Evolutionary conservation across 768 basidiomycete genomes (phyloP).

Genomic region (Rhizopogon sp.): DNA sequence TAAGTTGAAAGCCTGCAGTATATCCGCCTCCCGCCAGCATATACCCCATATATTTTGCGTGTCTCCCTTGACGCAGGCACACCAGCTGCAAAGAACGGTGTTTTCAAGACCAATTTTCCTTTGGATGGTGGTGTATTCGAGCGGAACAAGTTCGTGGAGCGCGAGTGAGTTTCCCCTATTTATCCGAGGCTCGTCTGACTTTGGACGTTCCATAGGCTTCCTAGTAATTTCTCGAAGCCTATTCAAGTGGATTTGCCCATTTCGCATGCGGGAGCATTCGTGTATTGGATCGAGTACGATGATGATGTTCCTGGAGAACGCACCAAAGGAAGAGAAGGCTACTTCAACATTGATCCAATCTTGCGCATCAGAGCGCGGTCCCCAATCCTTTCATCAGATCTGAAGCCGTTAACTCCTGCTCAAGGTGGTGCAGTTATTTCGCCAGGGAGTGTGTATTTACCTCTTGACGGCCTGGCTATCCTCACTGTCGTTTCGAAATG

Average conservation of each 20-base stretch:
- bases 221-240: constrained; percentile 82
- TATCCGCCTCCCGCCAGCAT: constrained; percentile 90
- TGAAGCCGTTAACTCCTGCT: constrained; percentile 45
- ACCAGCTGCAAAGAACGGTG: constrained; percentile 82
- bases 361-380: constrained; percentile 72
- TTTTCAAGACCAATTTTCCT: constrained; percentile 96
- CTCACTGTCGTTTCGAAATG: constrained; percentile 94
- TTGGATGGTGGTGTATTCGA: constrained; percentile 86
- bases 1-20: constrained; percentile 51
- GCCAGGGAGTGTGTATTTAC: constrained; percentile 57
- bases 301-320: constrained; percentile 52
- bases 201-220: constrained; percentile 48
- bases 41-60: constrained; percentile 83
- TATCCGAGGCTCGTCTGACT: not conserved
- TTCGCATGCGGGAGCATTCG: constrained; percentile 93
- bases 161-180: constrained; percentile 50
- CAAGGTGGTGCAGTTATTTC: constrained; percentile 49
- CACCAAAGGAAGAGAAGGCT: constrained; percentile 80
- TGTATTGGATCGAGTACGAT: constrained; percentile 93
- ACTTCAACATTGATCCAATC: constrained; percentile 94
- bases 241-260: constrained; percentile 94
- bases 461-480: constrained; percentile 84
- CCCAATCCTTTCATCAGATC: constrained; percentile 59
- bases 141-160: constrained; percentile 66
- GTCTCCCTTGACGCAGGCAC: constrained; percentile 92